These are phyloP conservation scores for Cairneyella variabilis DNA, from an alignment of 495 filamentous ascomycete species.

Conservation along the genomic window DNA sequence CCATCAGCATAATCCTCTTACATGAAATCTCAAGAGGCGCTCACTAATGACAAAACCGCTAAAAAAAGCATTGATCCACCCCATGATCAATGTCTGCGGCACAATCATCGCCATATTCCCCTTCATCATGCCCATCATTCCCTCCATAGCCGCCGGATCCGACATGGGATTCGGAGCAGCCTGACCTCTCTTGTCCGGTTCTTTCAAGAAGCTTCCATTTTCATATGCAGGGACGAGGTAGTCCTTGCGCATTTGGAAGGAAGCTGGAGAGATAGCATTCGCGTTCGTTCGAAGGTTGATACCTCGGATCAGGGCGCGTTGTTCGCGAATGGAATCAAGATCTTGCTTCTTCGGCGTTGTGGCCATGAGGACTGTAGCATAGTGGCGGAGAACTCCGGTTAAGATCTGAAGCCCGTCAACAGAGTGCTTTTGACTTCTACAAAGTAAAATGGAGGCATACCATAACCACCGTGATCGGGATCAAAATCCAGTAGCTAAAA, in stretches of 20 bases:
- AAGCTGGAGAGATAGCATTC: constrained; percentile 64
- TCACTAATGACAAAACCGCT: constrained; percentile 93
- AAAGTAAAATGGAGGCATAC: constrained; percentile 38
- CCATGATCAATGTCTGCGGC: constrained; percentile 97
- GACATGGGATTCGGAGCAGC: constrained; percentile 91
- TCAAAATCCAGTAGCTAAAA: constrained; percentile 65
- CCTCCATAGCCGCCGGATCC: constrained; percentile 97
- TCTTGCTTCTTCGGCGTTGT: constrained; percentile 78
- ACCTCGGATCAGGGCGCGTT: constrained; percentile 80
- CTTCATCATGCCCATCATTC: constrained; percentile 99
- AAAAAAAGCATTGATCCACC: constrained; percentile 99
- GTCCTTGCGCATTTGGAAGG: constrained; percentile 75
- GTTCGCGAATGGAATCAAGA: constrained; percentile 74
- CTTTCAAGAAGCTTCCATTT: constrained; percentile 82
- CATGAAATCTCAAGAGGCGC: constrained; percentile 30
- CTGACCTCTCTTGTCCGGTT: constrained; percentile 79
- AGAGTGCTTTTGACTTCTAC: background rate
- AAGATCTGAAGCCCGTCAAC: constrained; percentile 58
- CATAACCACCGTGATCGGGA: constrained; percentile 97
- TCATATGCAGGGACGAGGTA: constrained; percentile 77
- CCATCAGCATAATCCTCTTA: constrained; percentile 6
- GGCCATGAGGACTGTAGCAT: constrained; percentile 86
- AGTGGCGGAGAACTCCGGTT: constrained; percentile 93
- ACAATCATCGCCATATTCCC: constrained; percentile 99
- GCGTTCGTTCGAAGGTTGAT: constrained; percentile 80